Evolutionary conservation across 2,329 filamentous ascomycete genomes (phyloP).

Genomic region (Colletotrichum sp.): DNA sequence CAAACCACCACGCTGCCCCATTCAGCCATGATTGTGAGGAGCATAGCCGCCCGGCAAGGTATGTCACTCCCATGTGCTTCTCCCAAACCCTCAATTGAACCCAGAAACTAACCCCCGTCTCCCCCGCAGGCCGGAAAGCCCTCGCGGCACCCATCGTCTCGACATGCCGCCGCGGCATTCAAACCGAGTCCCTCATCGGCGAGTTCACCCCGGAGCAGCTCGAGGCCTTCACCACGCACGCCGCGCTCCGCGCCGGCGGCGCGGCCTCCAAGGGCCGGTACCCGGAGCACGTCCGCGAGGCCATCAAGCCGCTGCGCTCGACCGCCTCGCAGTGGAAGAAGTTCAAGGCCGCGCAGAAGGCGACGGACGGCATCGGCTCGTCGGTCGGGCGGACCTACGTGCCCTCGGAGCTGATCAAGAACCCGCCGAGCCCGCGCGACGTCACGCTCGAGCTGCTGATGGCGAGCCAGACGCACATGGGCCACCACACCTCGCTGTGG

Average conservation of each 20-base stretch:
- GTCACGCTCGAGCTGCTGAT: conserved; percentile 91
- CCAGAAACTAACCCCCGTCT: background rate
- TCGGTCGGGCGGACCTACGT: conserved; percentile 61
- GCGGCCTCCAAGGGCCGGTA: background rate
- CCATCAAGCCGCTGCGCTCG: background rate
- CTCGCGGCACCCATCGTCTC: conserved; percentile 49
- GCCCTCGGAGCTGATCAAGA: conserved; percentile 68
- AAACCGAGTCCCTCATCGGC: conserved; percentile 33
- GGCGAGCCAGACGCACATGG: conserved; percentile 86
- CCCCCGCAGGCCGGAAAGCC: conserved; percentile 54
- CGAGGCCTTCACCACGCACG: conserved; percentile 20
- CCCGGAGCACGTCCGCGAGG: background rate
- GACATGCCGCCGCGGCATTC: conserved; percentile 44
- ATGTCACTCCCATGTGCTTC: conserved; percentile 26
- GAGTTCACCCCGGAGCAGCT: conserved; percentile 27
- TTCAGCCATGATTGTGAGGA: conserved; percentile 61
- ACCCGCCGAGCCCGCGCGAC: conserved; percentile 79
- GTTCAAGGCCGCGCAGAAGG: background rate
- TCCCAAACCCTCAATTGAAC: conserved; percentile 20
- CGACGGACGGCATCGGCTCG: conserved; percentile 45
- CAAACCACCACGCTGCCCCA: conserved; percentile 31
- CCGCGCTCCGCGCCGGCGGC: conserved; percentile 14
- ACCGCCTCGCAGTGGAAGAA: background rate
- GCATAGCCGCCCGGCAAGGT: conserved; percentile 60
- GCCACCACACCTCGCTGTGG: conserved; percentile 90